Conservation (phyloP, 768 basidiomycete species). For the Pleurotus djamor region DNA sequence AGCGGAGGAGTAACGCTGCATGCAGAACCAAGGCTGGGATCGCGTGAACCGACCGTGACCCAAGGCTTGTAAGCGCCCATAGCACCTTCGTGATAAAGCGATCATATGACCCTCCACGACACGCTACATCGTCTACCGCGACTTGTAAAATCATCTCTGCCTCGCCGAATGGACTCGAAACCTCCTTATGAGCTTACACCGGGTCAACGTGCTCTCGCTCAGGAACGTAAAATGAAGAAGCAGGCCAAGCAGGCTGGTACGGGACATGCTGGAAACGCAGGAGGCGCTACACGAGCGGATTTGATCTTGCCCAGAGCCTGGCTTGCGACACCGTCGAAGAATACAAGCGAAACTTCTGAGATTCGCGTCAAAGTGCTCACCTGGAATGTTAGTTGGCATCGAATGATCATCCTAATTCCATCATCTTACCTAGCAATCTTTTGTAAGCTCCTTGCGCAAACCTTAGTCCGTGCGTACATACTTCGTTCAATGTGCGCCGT, state of each 20-base stretch:
- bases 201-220: slow-evolving; percentile 55
- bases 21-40: slow-evolving; percentile 2
- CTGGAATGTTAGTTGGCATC: slow-evolving; percentile 75
- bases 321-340: no score
- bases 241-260: slow-evolving; percentile 13
- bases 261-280: no score
- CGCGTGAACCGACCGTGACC: not conserved
- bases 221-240: slow-evolving; percentile 49
- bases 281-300: no score
- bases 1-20: slow-evolving; percentile 1
- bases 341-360: not conserved
- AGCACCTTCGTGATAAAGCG: not conserved
- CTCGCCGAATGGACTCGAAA: not conserved
- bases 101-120: not conserved
- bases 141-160: not conserved
- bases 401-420: slow-evolving; percentile 1
- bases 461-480: slow-evolving; percentile 66
- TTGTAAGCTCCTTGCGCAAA: slow-evolving; percentile 71
- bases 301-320: no score
- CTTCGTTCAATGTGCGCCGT: not conserved
- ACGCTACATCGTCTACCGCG: not conserved
- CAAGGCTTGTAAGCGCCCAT: not conserved
- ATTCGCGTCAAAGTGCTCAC: slow-evolving; percentile 58
- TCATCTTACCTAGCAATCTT: slow-evolving; percentile 6
- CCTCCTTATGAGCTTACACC: slow-evolving; percentile 31